phyloP scores from a whole-genome alignment of 108 stramenopile genomes.

The Nannochloropsis granulata region DNA sequence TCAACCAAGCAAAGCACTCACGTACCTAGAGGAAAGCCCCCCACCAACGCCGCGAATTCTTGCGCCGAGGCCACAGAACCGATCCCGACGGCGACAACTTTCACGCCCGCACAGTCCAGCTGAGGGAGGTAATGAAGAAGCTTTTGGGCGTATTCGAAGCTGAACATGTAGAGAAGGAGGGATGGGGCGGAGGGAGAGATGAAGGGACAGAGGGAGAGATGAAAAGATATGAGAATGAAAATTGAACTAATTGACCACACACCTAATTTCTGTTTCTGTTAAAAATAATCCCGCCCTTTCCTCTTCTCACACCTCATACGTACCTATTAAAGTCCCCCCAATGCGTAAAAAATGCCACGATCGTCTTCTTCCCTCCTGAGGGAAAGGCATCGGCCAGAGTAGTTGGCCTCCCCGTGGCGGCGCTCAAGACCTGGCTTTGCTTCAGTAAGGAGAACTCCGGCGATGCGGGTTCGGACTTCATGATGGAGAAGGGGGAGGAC shows the following conservation, averaged over 20 bases:
- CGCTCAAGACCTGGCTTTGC: constrained; percentile 1
- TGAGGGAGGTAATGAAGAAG: constrained; percentile 27
- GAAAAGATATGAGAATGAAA: too few species aligned
- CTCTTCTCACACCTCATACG: not conserved
- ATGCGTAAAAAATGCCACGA: constrained; percentile 30
- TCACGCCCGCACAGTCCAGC: constrained; percentile 18
- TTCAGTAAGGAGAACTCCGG: not conserved
- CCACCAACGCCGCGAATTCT: constrained; percentile 15
- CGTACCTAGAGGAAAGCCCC: constrained; percentile 14
- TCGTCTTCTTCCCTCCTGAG: constrained; percentile 14
- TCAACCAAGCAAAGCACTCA: too few species aligned
- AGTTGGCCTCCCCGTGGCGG: constrained; percentile 4
- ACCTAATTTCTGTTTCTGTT: too few species aligned
- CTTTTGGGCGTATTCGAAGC: constrained; percentile 29
- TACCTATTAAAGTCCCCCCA: constrained; percentile 26
- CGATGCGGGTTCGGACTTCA: not conserved
- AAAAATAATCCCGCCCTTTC: not conserved
- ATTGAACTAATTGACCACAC: too few species aligned
- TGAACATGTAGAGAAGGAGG: not conserved
- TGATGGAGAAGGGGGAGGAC: not conserved
- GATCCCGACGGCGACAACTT: constrained; percentile 16
- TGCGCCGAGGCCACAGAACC: constrained; percentile 22
- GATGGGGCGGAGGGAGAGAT: not conserved
- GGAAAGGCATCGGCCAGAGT: constrained; percentile 3
- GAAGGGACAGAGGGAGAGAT: too few species aligned